Evolutionary conservation across 2,329 filamentous ascomycete genomes (phyloP), one percentile per base, ranked within the genome.

Genomic region (Fusarium dimerum): DNA sequence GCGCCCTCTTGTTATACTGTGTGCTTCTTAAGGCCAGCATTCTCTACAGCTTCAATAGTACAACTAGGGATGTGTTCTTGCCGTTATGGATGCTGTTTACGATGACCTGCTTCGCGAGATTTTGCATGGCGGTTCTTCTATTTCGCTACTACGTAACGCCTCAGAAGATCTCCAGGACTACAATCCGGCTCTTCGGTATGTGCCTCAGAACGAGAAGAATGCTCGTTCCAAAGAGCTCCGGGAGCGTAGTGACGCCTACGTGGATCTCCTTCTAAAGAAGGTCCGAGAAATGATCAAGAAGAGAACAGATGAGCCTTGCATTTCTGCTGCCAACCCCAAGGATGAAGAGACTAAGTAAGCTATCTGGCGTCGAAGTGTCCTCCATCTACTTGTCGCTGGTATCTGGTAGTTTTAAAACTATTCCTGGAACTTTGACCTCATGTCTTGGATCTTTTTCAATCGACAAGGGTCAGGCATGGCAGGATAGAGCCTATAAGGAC

Each of bases 161-260:
- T 78, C 75, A 0, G 78, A 82, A 63, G 81, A 82, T 54, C 73
- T 74, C 26, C 78, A 81, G 59, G 79, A 82, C 52, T 82, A 81
- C 54, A 72, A 81, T 7, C 78, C 79, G 1, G 64, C 76, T 2
- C 62, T 82, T 30, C 68, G 79, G 9, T 81, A 79, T 50, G 51
- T 77, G 15, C 79, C 78, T 0, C 79, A 78, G 55, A 81, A 81
- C 59, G 72, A 78, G 60, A 81, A 81, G 66, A 80, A 72, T 32
- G 61, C 65, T 4, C 68, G 73, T 1, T 74, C 73, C 4, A 79
- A 76, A 56, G 74, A 78, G 39, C 66, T 81, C 0, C 70, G 79
- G 1, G 71, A 73, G 39, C 63, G 79, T 4, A 69, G 79, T 10
- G 79, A 82, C 50, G 71, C 70, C 5, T 82, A 81, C 48, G 65